These are phyloP conservation scores for Scutellaria minor DNA, from an alignment of 257 asterid genomes.

Conservation along the genomic window DNA sequence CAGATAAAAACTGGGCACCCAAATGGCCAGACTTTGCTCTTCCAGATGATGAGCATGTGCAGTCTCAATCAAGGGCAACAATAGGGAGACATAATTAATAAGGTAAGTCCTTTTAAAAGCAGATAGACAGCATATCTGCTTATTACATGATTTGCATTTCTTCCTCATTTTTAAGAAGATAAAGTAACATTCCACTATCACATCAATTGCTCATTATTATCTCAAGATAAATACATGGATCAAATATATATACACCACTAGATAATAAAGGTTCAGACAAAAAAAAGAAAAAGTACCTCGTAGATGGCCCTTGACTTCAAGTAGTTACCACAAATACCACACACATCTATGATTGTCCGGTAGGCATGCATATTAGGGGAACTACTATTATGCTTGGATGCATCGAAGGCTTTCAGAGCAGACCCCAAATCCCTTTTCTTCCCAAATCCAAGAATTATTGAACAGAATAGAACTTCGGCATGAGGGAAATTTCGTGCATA, in stretches of 20 bases:
- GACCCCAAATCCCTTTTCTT: conserved; percentile 75
- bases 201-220: conserved; percentile 16
- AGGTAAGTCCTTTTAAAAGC: neutral
- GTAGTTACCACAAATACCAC: conserved; percentile 92
- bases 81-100: neutral
- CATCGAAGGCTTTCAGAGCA: conserved; percentile 77
- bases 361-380: conserved; percentile 74
- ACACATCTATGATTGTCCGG: conserved; percentile 89
- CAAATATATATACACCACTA: conserved; percentile 13
- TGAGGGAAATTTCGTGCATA: conserved; percentile 65
- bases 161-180: conserved; percentile 19
- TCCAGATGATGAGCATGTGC: conserved; percentile 3
- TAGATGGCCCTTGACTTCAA: conserved; percentile 79
- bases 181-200: conserved; percentile 8
- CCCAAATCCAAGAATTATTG: conserved; percentile 82
- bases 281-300: conserved; percentile 57
- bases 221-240: conserved; percentile 1
- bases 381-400: conserved; percentile 54
- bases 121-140: neutral
- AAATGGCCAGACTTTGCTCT: neutral
- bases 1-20: neutral
- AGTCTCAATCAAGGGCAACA: neutral
- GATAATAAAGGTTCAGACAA: conserved; percentile 17
- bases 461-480: conserved; percentile 60
- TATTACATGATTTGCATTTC: conserved; percentile 7